phyloP scores from a whole-genome alignment of 805 yeast species.

The Spencermartinsiella europaea region DNA sequence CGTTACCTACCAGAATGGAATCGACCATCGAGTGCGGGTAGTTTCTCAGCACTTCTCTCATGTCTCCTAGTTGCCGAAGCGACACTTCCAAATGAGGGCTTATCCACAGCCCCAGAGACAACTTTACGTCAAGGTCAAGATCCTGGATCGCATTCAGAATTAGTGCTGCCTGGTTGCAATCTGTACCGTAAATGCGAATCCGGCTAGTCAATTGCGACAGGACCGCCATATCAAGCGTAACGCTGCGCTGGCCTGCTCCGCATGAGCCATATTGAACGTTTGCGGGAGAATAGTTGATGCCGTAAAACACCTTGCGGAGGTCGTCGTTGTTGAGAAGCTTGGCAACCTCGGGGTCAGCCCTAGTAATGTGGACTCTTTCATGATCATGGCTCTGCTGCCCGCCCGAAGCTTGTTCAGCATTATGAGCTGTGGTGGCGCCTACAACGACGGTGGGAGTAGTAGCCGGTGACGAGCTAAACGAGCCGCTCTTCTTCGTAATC shows the following conservation, averaged over 20 bases:
- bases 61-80: constrained; percentile 39
- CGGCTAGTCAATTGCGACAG: constrained; percentile 55
- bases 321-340: constrained; percentile 34
- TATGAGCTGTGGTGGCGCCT: too few species aligned
- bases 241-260: constrained; percentile 44
- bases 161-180: constrained; percentile 51
- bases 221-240: constrained; percentile 50
- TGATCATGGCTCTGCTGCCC: too few species aligned
- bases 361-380: constrained; percentile 10
- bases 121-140: constrained; percentile 48
- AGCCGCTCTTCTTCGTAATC: too few species aligned
- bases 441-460: too few species aligned
- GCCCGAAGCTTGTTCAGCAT: too few species aligned
- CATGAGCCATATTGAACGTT: constrained; percentile 50
- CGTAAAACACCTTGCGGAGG: constrained; percentile 43
- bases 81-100: constrained; percentile 43
- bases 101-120: constrained; percentile 63
- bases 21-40: constrained; percentile 47
- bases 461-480: too few species aligned
- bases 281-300: constrained; percentile 57
- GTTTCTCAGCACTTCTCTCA: constrained; percentile 38
- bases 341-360: constrained; percentile 29
- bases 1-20: constrained; percentile 56
- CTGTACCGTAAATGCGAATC: constrained; percentile 55
- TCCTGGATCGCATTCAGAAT: constrained; percentile 50